Base-by-base conservation (phyloP, 352 stramenopile genomes). In the Globisporangium heterothallicum region DNA sequence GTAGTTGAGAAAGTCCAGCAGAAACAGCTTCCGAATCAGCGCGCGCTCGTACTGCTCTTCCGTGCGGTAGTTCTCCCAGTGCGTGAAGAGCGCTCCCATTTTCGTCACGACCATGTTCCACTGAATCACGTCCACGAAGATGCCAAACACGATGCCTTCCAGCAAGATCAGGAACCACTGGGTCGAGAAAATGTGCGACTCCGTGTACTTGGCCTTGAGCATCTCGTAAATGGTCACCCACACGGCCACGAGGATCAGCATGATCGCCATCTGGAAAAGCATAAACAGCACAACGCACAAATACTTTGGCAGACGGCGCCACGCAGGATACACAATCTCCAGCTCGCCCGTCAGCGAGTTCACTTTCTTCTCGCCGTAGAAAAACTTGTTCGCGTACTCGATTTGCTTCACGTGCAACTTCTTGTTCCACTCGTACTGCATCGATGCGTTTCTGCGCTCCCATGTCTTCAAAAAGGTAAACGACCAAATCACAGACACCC, bases 91-190 rank as follows among this genome's bases (percentile, higher is more conserved):
- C 6, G 67, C 64, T 2, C 71, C 82, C 73, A 90, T 88, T 52
- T 88, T 90, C n/a, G 82, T 95, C 10, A 95, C 82, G 19, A 95
- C 74, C 48, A 95, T 84, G 56, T 92, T 92, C 84, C 84, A 95
- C 56, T 95, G 84, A 18, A 95, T 78, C 16, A 95, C 76, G 41
- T 95, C 84, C 24, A 95, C 82, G 49, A 95, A 95, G 3, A 95
- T 71, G 0, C 84, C 84, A 41, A 92, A 93, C 16, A 95, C 64
- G 35, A 86, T 86, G 19, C 84, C 84, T 53, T 89, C 84, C 12
- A 88, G 60, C 35, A 93, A 56, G 49, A 95, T 93, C 7, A 86
- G 49, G 42, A 86, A 83, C 82, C 84, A 93, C 48, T 95, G 84
- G 6, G 68, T 86, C 24, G 82, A 88, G 46, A 95, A 89, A 30